Conservation (phyloP, 495 filamentous ascomycete genomes). For the Elasticomyces elasticus region DNA sequence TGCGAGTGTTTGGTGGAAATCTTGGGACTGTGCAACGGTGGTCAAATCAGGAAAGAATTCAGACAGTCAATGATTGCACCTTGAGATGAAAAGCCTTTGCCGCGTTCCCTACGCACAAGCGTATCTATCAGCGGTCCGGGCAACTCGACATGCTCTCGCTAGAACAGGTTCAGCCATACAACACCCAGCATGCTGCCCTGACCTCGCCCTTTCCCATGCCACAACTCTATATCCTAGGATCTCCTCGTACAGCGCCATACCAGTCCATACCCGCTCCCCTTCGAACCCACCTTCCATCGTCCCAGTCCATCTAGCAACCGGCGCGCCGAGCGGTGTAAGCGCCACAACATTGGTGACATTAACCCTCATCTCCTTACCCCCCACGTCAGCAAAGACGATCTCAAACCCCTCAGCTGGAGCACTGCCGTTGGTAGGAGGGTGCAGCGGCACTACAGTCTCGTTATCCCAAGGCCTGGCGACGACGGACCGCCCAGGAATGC, state of each 20-base stretch:
- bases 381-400: not conserved
- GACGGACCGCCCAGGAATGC: not conserved
- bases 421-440: not conserved
- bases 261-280: not conserved
- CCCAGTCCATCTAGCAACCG: not conserved
- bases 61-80: too few relatives aligned
- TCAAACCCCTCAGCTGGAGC: not conserved
- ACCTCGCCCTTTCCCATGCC: too few relatives aligned
- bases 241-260: conserved; percentile 2
- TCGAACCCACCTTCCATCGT: not conserved
- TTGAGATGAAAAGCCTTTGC: too few relatives aligned
- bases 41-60: too few relatives aligned
- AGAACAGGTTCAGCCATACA: too few relatives aligned
- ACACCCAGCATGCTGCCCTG: too few relatives aligned
- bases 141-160: too few relatives aligned
- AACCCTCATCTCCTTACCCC: not conserved
- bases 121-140: too few relatives aligned
- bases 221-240: too few relatives aligned
- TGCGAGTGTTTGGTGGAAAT: too few relatives aligned
- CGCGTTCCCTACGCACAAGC: too few relatives aligned
- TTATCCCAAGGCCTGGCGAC: not conserved
- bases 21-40: too few relatives aligned
- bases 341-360: not conserved
- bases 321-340: not conserved
- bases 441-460: not conserved